phyloP scores from a whole-genome alignment of 495 filamentous ascomycete species.

The Aspergillus panamensis region DNA sequence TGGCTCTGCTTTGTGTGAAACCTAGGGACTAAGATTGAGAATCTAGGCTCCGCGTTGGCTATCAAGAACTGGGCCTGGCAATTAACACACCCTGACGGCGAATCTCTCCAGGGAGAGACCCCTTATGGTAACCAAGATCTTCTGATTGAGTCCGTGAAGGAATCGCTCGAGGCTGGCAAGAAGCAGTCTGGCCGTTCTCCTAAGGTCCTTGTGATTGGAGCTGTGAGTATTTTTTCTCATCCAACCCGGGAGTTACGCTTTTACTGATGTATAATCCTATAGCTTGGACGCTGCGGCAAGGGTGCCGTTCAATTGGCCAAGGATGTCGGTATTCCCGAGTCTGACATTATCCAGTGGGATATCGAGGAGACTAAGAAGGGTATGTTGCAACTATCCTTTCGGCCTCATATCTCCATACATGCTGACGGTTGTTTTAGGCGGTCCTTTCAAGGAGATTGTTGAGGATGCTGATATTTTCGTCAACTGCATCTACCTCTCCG shows the following conservation, averaged over 20 bases:
- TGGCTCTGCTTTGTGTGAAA: background rate
- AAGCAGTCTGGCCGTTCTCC: conserved; percentile 50
- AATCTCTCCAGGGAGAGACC: conserved; percentile 63
- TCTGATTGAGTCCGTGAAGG: conserved; percentile 70
- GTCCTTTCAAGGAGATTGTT: conserved; percentile 85
- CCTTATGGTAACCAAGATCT: conserved; percentile 74
- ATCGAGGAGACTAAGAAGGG: conserved; percentile 72
- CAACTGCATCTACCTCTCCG: conserved; percentile 86
- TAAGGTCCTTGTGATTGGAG: conserved; percentile 57
- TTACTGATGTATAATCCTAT: conserved; percentile 15
- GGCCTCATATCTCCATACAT: background rate
- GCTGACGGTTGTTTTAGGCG: conserved; percentile 39
- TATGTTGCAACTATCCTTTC: conserved; percentile 7
- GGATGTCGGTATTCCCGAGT: conserved; percentile 69
- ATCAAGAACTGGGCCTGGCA: conserved; percentile 90
- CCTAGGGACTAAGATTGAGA: conserved; percentile 5
- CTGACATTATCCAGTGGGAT: conserved; percentile 86
- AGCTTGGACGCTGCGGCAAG: conserved; percentile 78
- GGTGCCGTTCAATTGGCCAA: conserved; percentile 79
- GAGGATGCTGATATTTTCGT: conserved; percentile 70
- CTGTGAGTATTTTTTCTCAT: conserved; percentile 39
- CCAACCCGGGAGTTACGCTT: background rate
- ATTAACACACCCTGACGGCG: conserved; percentile 59
- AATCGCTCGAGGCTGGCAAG: conserved; percentile 56
- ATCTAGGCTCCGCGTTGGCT: conserved; percentile 61